Percentiles rank a stretch among this genome's conserved stretches.
phyloP scores from a whole-genome alignment of 202 grass and related monocot species.

The Musa balbisiana region DNA sequence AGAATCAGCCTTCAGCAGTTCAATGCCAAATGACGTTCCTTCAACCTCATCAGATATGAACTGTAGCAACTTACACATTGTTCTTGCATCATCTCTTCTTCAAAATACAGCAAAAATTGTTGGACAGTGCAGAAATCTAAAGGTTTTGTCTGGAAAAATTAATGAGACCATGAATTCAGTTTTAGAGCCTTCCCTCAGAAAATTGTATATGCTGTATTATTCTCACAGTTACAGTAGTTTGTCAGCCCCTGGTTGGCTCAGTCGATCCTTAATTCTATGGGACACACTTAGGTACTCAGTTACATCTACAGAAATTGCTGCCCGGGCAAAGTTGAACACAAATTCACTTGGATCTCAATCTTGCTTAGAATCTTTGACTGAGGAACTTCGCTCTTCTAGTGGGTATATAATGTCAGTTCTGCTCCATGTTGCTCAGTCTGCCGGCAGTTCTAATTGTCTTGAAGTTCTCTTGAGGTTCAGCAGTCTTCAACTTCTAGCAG shows the following conservation, averaged over 20 bases:
- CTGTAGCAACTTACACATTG: slow-evolving; percentile 37
- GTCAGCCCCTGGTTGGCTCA: slow-evolving; percentile 57
- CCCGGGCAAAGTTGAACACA: slow-evolving; percentile 48
- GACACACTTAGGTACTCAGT: slow-evolving; percentile 81
- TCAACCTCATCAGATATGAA: slow-evolving; percentile 28
- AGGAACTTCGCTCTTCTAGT: slow-evolving; percentile 83
- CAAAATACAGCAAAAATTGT: slow-evolving; percentile 70
- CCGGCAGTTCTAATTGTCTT: slow-evolving; percentile 46
- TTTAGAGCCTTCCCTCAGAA: slow-evolving; percentile 66
- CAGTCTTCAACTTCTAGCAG: slow-evolving; percentile 70
- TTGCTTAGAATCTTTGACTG: slow-evolving; percentile 56
- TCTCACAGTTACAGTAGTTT: slow-evolving; percentile 48
- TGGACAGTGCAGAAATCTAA: slow-evolving; percentile 56
- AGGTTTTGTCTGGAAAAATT: slow-evolving; percentile 52
- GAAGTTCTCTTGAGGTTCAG: slow-evolving; percentile 85
- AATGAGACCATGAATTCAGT: slow-evolving; percentile 45
- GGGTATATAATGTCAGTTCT: slow-evolving; percentile 80
- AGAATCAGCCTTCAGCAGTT: slow-evolving; percentile 27
- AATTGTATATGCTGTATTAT: slow-evolving; percentile 72
- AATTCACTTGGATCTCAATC: slow-evolving; percentile 35
- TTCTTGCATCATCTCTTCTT: slow-evolving; percentile 50
- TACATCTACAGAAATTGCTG: slow-evolving; percentile 75
- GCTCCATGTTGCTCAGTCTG: slow-evolving; percentile 65
- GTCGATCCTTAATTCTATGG: slow-evolving; percentile 76
- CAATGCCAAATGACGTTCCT: slow-evolving; percentile 21